Percentiles rank a stretch among this genome's conserved stretches.
Evolutionary conservation across 148 eudicot species (phyloP).

Genomic region (Fagopyrum esculentum): DNA sequence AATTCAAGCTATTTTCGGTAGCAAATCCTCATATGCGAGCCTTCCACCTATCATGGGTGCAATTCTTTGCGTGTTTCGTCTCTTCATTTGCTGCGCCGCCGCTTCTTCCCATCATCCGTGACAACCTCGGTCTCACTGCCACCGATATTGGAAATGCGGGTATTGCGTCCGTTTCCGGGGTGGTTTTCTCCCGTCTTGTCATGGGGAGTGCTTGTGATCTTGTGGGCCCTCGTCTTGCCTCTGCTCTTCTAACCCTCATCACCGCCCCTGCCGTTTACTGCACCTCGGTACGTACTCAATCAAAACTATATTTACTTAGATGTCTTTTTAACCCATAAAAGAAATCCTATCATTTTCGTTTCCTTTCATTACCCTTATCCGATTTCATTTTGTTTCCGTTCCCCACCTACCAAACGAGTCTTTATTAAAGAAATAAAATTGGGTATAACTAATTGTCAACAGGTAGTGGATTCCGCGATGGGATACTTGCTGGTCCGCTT

Average conservation of each 20-base stretch:
- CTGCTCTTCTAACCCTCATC: conserved; percentile 52
- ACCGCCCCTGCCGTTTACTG: conserved; percentile 68
- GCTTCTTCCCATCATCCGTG: conserved; percentile 68
- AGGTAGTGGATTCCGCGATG: conserved; percentile 18
- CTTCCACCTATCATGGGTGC: conserved; percentile 77
- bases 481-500: conserved; percentile 54
- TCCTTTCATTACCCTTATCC: no score
- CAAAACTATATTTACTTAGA: no score
- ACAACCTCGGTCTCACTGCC: conserved; percentile 52
- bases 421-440: no score
- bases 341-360: no score
- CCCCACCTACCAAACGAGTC: no score
- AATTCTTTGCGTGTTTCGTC: conserved; percentile 68
- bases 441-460: no score
- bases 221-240: conserved; percentile 70
- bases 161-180: conserved; percentile 74
- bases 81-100: conserved; percentile 91
- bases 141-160: conserved; percentile 84
- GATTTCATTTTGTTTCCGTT: no score
- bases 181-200: conserved; percentile 56
- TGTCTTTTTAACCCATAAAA: no score
- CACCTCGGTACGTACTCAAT: conserved; percentile 17
- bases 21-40: conserved; percentile 83
- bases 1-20: conserved; percentile 37
- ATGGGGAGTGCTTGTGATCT: conserved; percentile 89